Evolutionary conservation across 2,329 filamentous ascomycete species (phyloP), one percentile per base, ranked within the genome.

Genomic region (Remersonia thermophila): DNA sequence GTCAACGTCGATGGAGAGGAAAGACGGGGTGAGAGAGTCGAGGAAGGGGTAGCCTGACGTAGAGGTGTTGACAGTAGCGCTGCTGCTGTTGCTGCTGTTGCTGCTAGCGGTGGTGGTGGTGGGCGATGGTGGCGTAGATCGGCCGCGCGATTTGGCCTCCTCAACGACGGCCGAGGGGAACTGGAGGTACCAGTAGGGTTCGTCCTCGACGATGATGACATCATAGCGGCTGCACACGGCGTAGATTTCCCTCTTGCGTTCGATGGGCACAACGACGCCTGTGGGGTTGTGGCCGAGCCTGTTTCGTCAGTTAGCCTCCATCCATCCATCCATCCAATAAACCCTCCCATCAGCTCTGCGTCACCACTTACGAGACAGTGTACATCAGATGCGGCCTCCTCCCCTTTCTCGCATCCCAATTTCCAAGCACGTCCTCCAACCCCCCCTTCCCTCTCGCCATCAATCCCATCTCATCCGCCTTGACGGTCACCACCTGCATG

Each of bases 101-200:
- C 9, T 46, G 27, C 43, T 38, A 45, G 47, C 37, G 38, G 43
- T 46, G 46, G 49, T 41, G 44, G 47, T 26, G 41, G 55, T 51
- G 50, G 60, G 52, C 41, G 44, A 47, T 26, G 41, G 55, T 51
- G 50, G 60, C 52, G 47, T 49, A 31, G 51, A 58, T 26, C 55
- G 46, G 35, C 55, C 55, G 27, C 66, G 57, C 13, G 67, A 64
- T 50, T 67, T 63, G 48, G 71, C 63, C 52, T 73, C 63, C 32
- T 59, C 58, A 17, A 53, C 32, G 36, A 63, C 71, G 0, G 82
- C 78, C 1, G 82, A 82, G 0, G 85, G 84, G 57, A 75, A 95
- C 55, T 95, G 89, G 7, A 96, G 67, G 56, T 91, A 89, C 83
- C 85, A 95, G 63, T 95, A 95, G 5, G 89, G 89, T 44, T 95